Percentiles rank a stretch among this genome's conserved stretches.
Evolutionary conservation across 108 stramenopile species (phyloP).

Genomic region (Nannochloropsis granulata): DNA sequence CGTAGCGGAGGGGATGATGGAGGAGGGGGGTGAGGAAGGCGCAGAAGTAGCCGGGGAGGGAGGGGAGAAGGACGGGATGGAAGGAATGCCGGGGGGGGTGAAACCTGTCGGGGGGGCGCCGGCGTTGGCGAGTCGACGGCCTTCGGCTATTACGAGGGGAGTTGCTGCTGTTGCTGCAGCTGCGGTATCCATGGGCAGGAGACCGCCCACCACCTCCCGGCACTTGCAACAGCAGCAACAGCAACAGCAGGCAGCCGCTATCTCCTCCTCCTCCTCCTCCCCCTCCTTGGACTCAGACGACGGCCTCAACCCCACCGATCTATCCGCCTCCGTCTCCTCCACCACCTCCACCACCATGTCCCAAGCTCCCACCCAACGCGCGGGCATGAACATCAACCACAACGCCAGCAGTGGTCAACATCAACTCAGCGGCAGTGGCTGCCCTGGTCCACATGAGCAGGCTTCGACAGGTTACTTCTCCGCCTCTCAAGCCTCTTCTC

Average conservation of each 20-base stretch:
- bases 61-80: neutral
- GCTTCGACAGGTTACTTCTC: neutral
- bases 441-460: neutral
- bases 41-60: neutral
- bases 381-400: neutral
- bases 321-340: neutral
- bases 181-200: neutral
- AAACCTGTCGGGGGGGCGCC: neutral
- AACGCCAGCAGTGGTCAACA: neutral
- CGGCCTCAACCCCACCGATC: neutral
- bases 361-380: neutral
- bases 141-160: neutral
- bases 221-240: neutral
- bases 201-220: neutral
- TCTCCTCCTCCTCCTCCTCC: neutral
- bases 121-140: neutral
- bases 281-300: neutral
- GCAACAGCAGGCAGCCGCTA: neutral
- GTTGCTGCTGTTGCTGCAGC: neutral
- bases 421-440: neutral
- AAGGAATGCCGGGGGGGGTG: neutral
- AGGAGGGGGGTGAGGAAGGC: neutral
- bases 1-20: neutral
- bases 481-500: neutral
- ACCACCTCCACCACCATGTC: neutral